These are phyloP conservation scores for Neurospora sp. DNA, from an alignment of 495 filamentous ascomycete genomes.

Conservation along the genomic window DNA sequence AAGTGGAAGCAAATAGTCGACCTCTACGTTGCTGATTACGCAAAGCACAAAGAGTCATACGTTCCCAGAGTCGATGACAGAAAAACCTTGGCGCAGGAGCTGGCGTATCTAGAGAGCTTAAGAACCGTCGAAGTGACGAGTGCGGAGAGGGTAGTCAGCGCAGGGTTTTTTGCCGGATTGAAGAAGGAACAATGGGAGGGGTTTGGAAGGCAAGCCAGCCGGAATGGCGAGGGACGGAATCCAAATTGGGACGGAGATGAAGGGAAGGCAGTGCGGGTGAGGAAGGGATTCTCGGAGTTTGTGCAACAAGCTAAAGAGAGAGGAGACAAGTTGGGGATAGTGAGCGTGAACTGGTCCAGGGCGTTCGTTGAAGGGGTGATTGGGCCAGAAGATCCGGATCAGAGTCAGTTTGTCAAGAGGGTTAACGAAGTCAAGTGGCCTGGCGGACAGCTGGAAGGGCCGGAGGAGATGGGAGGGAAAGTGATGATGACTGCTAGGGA, in stretches of 20 bases:
- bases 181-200: constrained; percentile 6
- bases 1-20: constrained; percentile 28
- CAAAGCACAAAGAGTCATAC: constrained; percentile 21
- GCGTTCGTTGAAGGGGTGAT: constrained; percentile 29
- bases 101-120: constrained; percentile 27
- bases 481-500: constrained; percentile 15
- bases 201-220: constrained; percentile 17
- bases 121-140: constrained; percentile 26
- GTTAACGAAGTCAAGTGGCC: constrained; percentile 22
- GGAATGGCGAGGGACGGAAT: constrained; percentile 7
- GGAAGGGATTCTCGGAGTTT: constrained; percentile 28
- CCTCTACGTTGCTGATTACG: constrained; percentile 26
- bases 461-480: constrained; percentile 15
- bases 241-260: constrained; percentile 3
- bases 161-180: constrained; percentile 26
- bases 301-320: constrained; percentile 5
- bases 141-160: constrained; percentile 20
- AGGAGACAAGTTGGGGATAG: constrained; percentile 24
- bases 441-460: constrained; percentile 25
- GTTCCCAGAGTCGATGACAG: constrained; percentile 10
- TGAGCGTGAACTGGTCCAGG: constrained; percentile 37
- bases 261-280: constrained; percentile 15
- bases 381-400: neutral
- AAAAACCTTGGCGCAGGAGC: constrained; percentile 19
- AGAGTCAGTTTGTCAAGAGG: neutral